Conservation (phyloP, 83 land plant species). For the Diphasiastrum complanatum region DNA sequence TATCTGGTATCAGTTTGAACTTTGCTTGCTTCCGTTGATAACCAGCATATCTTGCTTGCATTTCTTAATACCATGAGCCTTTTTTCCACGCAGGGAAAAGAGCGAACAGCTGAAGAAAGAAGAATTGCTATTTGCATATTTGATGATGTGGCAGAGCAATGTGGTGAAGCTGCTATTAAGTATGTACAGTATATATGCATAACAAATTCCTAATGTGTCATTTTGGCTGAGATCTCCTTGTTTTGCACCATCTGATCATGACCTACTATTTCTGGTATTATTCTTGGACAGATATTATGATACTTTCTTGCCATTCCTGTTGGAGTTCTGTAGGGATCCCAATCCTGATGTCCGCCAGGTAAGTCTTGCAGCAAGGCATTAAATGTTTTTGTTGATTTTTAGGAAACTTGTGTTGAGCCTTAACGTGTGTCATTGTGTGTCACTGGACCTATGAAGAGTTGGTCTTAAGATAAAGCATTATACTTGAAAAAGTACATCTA, state of each 20-base stretch:
- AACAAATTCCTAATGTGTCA: background rate
- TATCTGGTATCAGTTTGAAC: too few species aligned
- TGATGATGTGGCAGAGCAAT: slow-evolving; percentile 95
- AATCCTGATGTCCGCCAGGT: slow-evolving; percentile 92
- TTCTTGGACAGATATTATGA: slow-evolving; percentile 65
- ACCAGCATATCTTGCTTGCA: background rate
- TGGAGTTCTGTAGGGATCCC: slow-evolving; percentile 84
- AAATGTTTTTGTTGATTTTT: background rate
- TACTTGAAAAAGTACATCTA: background rate
- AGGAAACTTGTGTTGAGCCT: background rate
- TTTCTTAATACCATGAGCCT: too few species aligned
- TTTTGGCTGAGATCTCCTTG: slow-evolving; percentile 1
- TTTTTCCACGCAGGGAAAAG: slow-evolving; percentile 89
- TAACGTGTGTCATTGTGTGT: too few species aligned
- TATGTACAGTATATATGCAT: slow-evolving; percentile 17
- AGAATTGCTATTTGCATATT: slow-evolving; percentile 89
- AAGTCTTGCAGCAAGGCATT: background rate
- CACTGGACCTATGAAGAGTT: too few species aligned
- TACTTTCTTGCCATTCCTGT: slow-evolving; percentile 72
- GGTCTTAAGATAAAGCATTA: too few species aligned
- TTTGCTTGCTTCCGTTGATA: background rate
- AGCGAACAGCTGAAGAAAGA: slow-evolving; percentile 79
- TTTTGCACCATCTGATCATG: slow-evolving; percentile 1
- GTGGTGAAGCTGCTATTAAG: slow-evolving; percentile 77
- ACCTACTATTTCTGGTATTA: background rate